Base-by-base conservation (phyloP, 345 rosid genomes). In the Linum trigynum region DNA sequence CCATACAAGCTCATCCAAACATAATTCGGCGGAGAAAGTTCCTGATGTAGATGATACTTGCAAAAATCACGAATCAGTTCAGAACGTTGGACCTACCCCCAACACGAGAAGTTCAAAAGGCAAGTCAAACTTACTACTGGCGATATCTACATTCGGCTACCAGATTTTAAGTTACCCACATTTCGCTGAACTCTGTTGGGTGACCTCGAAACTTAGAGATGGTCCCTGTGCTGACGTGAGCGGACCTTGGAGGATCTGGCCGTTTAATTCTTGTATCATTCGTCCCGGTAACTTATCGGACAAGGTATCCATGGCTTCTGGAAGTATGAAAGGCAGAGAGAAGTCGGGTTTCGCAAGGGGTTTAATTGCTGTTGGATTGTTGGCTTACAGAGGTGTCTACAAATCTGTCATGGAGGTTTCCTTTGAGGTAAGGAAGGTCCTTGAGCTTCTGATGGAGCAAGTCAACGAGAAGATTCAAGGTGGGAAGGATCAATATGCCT, bases 161-260 rank as follows among this genome's bases (percentile, higher is more conserved):
- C 97, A 90, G 78, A 81, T 94, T 75, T 80, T 94, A 65, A 83
- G 72, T 64, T 90, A 78, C 82, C 96, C 96, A 74, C 99, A 94
- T 73, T 90, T 94, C 84, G 92, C 99, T 71, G 97, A 90, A 77
- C 95, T 92, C 65, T 90, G 99, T 76, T 94, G 97, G 99, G 81
- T 88, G 56, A 85, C 97, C 50, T 90, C 99, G 42, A 94, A 88
- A 81, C 82, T 94, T 61, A 90, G 85, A 78, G 92, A 84, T 76
- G 99, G 99, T 67, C 99, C 97, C 65, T 80, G 78, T 73, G 80
- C 85, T 42, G 95, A 94, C 67, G 75, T 83, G 66, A 72, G 80
- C 60, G 96, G 97, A 45, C 88, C 90, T 23, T 88, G 95, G 95
- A 94, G 82, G 80, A 90, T 90, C 61, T 90, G 97, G 99, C 96